phyloP scores from a whole-genome alignment of 805 yeast species.

The Metschnikowia vanudenii region DNA sequence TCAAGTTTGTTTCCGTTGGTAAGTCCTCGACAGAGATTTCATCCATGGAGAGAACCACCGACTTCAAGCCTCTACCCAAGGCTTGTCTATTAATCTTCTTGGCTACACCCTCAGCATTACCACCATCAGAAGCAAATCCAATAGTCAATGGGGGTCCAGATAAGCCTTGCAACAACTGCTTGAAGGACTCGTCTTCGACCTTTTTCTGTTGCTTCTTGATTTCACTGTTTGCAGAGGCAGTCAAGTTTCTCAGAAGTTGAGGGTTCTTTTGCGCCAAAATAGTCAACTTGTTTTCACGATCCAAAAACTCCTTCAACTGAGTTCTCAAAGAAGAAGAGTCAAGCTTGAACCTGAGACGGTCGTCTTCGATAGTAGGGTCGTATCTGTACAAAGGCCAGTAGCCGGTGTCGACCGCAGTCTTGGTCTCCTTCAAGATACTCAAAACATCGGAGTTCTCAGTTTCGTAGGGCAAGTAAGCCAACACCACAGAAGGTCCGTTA shows the following conservation, averaged over 20 bases:
- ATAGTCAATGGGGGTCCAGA: slow-evolving; percentile 90
- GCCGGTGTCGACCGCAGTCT: slow-evolving; percentile 88
- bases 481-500: slow-evolving; percentile 86
- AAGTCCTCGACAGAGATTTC: slow-evolving; percentile 72
- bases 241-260: slow-evolving; percentile 69
- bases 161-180: slow-evolving; percentile 75
- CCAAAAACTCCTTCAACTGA: slow-evolving; percentile 75
- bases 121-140: slow-evolving; percentile 90
- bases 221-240: slow-evolving; percentile 57
- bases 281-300: slow-evolving; percentile 85
- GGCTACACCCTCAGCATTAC: slow-evolving; percentile 81
- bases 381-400: slow-evolving; percentile 94
- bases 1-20: slow-evolving; percentile 65
- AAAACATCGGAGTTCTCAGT: slow-evolving; percentile 66
- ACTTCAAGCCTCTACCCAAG: slow-evolving; percentile 71
- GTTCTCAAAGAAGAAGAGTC: slow-evolving; percentile 82
- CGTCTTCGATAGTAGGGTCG: slow-evolving; percentile 58
- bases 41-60: slow-evolving; percentile 66
- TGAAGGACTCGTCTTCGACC: slow-evolving; percentile 75
- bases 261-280: slow-evolving; percentile 71
- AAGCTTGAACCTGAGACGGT: slow-evolving; percentile 63
- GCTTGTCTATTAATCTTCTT: slow-evolving; percentile 78
- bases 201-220: slow-evolving; percentile 57
- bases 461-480: slow-evolving; percentile 83
- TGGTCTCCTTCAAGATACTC: slow-evolving; percentile 79